Conservation (phyloP, 257 asterid genomes). For the Solanum bulbocastanum region DNA sequence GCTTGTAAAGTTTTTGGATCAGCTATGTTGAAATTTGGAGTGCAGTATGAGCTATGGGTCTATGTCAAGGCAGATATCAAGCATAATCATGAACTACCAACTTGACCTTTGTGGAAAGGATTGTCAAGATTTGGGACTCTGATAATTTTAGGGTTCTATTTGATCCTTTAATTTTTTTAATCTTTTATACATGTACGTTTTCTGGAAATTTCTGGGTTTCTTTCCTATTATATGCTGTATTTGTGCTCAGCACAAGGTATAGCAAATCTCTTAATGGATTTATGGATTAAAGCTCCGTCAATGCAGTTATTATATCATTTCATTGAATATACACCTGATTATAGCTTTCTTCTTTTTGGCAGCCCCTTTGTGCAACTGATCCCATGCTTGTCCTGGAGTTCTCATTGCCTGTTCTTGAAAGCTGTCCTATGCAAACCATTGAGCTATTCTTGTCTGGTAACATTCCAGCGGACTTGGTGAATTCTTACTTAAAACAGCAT, state of each 20-base stretch:
- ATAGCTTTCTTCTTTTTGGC: constrained; percentile 10
- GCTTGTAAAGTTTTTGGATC: background rate
- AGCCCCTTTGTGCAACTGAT: constrained; percentile 91
- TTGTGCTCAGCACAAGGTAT: background rate
- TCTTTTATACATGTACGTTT: background rate
- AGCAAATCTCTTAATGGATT: background rate
- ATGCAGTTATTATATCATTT: background rate
- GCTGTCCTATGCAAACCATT: constrained; percentile 87
- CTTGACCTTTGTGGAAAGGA: background rate
- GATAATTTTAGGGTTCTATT: background rate
- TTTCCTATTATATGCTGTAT: background rate
- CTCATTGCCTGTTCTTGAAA: constrained; percentile 91
- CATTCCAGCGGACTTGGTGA: constrained; percentile 92
- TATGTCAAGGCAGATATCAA: background rate
- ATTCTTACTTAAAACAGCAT: constrained; percentile 86
- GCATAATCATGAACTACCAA: background rate
- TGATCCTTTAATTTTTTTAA: background rate
- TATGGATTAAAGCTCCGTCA: background rate
- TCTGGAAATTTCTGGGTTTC: background rate
- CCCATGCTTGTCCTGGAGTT: constrained; percentile 96
- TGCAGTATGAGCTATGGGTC: background rate
- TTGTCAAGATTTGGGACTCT: background rate
- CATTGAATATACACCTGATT: background rate
- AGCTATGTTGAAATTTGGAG: background rate
- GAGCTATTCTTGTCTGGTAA: constrained; percentile 95